Conservation (phyloP, 1,284 basidiomycete genomes). For the Trichosporon sp. region DNA sequence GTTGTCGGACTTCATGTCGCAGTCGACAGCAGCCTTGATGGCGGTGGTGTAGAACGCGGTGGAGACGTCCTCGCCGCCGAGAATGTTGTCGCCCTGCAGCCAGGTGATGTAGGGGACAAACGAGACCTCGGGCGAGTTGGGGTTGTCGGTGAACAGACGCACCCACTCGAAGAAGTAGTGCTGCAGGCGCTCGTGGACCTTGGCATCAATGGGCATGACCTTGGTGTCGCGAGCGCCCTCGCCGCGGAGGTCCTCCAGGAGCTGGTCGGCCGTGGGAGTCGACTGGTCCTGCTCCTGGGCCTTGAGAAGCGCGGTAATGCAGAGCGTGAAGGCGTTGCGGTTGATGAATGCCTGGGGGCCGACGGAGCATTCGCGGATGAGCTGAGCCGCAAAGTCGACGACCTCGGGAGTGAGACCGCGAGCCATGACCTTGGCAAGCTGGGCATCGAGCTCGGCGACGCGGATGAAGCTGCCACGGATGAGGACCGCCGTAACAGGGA, state of each 20-base stretch:
- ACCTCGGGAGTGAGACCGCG: constrained; percentile 71
- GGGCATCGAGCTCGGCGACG: constrained; percentile 76
- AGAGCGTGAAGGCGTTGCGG: constrained; percentile 71
- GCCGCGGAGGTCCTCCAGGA: constrained; percentile 43
- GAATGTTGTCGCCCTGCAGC: constrained; percentile 90
- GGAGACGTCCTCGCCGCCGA: constrained; percentile 93
- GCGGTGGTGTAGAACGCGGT: constrained; percentile 98
- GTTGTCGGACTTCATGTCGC: constrained; percentile 79
- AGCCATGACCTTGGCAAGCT: constrained; percentile 78
- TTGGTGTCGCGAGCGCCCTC: constrained; percentile 17
- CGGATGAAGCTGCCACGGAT: constrained; percentile 78
- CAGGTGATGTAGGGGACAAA: constrained; percentile 98
- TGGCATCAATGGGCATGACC: constrained; percentile 40
- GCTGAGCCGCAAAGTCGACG: constrained; percentile 74
- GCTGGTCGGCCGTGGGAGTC: constrained; percentile 43
- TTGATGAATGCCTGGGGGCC: constrained; percentile 69
- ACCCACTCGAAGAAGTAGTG: constrained; percentile 79
- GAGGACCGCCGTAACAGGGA: constrained; percentile 85
- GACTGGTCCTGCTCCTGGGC: constrained; percentile 41
- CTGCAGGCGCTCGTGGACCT: constrained; percentile 55
- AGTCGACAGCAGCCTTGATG: constrained; percentile 87
- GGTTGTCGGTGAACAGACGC: constrained; percentile 65
- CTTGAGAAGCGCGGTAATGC: constrained; percentile 75
- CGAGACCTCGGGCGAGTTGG: constrained; percentile 81
- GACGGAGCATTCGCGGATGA: constrained; percentile 82